phyloP scores from a whole-genome alignment of 129 eudicot species.

The Smallanthus sonchifolius region DNA sequence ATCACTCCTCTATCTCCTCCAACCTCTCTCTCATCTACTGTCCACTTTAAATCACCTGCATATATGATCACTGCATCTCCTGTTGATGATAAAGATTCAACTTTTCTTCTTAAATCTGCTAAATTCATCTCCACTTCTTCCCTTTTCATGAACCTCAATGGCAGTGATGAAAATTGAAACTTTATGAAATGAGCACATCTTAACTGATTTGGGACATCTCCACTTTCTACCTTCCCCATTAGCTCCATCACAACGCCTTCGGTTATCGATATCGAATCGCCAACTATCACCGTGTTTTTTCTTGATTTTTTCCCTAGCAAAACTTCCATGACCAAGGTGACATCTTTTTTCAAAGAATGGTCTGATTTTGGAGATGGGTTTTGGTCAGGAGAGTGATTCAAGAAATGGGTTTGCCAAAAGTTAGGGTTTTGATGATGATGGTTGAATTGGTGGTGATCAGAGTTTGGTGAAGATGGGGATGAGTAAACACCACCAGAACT shows the following conservation, averaged over 20 bases:
- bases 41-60: conserved; percentile 83
- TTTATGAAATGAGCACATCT: conserved; percentile 51
- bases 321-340: conserved; percentile 58
- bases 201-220: conserved; percentile 55
- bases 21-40: conserved; percentile 42
- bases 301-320: conserved; percentile 47
- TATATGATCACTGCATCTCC: conserved; percentile 72
- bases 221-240: conserved; percentile 55
- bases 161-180: conserved; percentile 65
- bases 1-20: conserved; percentile 12
- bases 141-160: conserved; percentile 70
- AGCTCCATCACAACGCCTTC: conserved; percentile 55
- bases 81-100: conserved; percentile 43
- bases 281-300: conserved; percentile 56
- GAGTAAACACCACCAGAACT: conserved; percentile 77
- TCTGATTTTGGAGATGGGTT: conserved; percentile 24
- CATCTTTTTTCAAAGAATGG: conserved; percentile 41
- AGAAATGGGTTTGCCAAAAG: conserved; percentile 57
- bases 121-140: conserved; percentile 82
- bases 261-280: conserved; percentile 49
- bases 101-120: conserved; percentile 62
- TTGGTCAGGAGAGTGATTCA: conserved; percentile 40
- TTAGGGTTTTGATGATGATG: conserved; percentile 29
- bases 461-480: conserved; percentile 64
- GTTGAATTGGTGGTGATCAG: conserved; percentile 22